phyloP scores from a whole-genome alignment of 1,284 basidiomycete genomes.

The Earliella scabrosa region DNA sequence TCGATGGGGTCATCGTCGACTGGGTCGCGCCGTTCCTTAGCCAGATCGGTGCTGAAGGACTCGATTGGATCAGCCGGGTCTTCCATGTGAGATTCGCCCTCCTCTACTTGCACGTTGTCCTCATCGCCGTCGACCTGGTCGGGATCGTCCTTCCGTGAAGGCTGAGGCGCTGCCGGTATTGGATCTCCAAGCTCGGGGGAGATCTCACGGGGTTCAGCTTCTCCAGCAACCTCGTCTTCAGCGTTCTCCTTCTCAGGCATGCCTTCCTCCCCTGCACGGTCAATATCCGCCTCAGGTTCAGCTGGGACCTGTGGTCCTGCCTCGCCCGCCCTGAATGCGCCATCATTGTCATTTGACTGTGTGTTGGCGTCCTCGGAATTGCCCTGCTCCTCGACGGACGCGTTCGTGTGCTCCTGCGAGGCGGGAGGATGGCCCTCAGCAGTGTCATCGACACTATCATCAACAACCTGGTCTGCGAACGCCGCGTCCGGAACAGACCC shows the following conservation, averaged over 20 bases:
- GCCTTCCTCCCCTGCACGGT: background rate
- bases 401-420: slow-evolving; percentile 10
- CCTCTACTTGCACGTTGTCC: background rate
- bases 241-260: background rate
- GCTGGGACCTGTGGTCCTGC: no score
- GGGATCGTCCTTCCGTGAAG: no score
- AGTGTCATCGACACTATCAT: slow-evolving; percentile 5
- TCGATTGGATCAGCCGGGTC: slow-evolving; percentile 28
- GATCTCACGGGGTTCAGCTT: background rate
- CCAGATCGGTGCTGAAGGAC: slow-evolving; percentile 20
- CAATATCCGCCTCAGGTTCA: no score
- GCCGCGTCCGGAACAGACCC: slow-evolving; percentile 3
- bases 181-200: slow-evolving; percentile 9
- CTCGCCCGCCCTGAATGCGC: no score
- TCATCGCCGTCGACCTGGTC: background rate
- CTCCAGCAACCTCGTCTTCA: background rate
- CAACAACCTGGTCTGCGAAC: slow-evolving; percentile 12
- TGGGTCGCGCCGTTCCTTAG: slow-evolving; percentile 3
- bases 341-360: no score
- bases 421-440: slow-evolving; percentile 17
- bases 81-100: slow-evolving; percentile 7
- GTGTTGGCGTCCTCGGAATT: no score
- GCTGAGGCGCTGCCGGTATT: background rate
- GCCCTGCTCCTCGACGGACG: background rate
- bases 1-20: slow-evolving; percentile 22